Conservation (phyloP, 768 basidiomycete genomes). For the Pulveroboletus sp. region DNA sequence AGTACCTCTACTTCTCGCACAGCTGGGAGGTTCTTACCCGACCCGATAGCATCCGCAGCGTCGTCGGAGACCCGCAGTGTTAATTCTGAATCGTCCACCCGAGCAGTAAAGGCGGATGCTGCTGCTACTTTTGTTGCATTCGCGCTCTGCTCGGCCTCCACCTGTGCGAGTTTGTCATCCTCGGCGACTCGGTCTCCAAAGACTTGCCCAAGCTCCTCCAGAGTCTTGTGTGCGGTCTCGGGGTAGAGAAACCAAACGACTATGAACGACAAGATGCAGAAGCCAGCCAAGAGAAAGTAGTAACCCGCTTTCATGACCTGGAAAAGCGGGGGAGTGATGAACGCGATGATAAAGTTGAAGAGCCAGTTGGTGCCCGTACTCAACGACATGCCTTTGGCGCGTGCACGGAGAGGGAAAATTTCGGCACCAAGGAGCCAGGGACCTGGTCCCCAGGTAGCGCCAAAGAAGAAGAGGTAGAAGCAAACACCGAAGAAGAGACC, state of each 20-base stretch:
- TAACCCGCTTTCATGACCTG: conserved; percentile 42
- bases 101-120: conserved; percentile 13
- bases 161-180: conserved; percentile 19
- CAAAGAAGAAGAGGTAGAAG: conserved; percentile 57
- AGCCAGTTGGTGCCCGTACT: conserved; percentile 32
- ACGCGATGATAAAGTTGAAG: conserved; percentile 40
- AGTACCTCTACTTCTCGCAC: conserved; percentile 15
- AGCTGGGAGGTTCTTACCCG: conserved; percentile 17
- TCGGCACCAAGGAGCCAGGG: conserved; percentile 52
- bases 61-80: conserved; percentile 22
- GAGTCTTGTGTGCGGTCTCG: conserved; percentile 43
- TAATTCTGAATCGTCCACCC: conserved; percentile 21
- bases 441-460: conserved; percentile 52
- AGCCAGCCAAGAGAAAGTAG: conserved; percentile 49
- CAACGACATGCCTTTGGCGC: conserved; percentile 37
- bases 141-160: conserved; percentile 12
- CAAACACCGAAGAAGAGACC: conserved; percentile 43
- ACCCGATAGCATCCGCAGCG: conserved; percentile 2
- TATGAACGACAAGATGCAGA: conserved; percentile 40
- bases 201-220: conserved; percentile 47
- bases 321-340: conserved; percentile 57
- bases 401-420: conserved; percentile 40
- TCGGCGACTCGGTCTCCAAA: conserved; percentile 38
- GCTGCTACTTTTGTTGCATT: conserved; percentile 6
- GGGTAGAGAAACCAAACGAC: conserved; percentile 47